A percentile compares a stretch with the other conserved stretches of the same genome.
Evolutionary conservation across 768 basidiomycete genomes (phyloP).

Genomic region (Lyophyllum semitale): DNA sequence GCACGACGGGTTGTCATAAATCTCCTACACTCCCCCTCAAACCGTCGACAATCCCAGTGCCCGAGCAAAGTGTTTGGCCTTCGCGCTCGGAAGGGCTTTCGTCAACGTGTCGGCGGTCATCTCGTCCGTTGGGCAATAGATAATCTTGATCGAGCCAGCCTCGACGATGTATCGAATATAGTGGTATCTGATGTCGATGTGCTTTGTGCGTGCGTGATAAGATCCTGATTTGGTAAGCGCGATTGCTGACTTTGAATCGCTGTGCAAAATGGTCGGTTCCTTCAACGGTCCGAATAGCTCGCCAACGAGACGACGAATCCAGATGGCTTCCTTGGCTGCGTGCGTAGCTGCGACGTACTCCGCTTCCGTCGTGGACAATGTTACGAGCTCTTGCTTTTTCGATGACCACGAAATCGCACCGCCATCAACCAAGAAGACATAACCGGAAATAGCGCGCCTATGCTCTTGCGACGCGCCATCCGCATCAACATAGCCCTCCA

Average conservation of each 20-base stretch:
- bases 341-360: constrained; percentile 17
- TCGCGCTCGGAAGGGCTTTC: no score
- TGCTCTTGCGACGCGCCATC: no score
- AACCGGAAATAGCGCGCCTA: constrained; percentile 34
- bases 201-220: constrained; percentile 8
- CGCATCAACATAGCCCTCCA: constrained; percentile 22
- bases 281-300: constrained; percentile 28
- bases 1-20: no score
- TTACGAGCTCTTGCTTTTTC: no score
- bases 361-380: constrained; percentile 34
- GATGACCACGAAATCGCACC: no score
- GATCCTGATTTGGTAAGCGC: not conserved
- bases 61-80: constrained; percentile 25
- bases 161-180: no score
- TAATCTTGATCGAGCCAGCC: constrained; percentile 15
- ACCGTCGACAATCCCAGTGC: constrained; percentile 17
- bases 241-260: constrained; percentile 7
- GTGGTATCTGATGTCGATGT: constrained; percentile 22
- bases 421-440: constrained; percentile 28
- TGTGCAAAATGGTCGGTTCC: constrained; percentile 8
- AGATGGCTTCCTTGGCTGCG: constrained; percentile 16
- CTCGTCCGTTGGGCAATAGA: no score
- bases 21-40: constrained; percentile 30
- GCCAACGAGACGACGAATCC: constrained; percentile 21
- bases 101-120: no score